phyloP scores from a whole-genome alignment of 2,329 filamentous ascomycete genomes.

The Chrysosporium keratinophilum region DNA sequence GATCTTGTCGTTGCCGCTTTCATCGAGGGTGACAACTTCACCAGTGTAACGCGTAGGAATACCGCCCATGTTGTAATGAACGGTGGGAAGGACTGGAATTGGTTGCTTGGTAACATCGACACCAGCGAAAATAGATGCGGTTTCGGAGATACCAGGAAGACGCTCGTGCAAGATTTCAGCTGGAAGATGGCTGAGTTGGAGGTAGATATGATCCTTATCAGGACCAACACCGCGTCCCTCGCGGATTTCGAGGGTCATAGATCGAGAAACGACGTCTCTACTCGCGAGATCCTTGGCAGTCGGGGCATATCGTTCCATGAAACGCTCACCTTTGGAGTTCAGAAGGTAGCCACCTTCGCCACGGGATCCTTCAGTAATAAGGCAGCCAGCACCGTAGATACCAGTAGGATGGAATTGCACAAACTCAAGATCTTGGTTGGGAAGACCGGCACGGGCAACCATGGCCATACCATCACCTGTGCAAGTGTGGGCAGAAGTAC shows the following conservation, averaged over 20 bases:
- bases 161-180: slow-evolving; percentile 87
- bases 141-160: slow-evolving; percentile 97
- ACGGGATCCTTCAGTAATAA: slow-evolving; percentile 96
- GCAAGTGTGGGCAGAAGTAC: slow-evolving; percentile 95
- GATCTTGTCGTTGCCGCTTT: slow-evolving; percentile 77
- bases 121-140: slow-evolving; percentile 90
- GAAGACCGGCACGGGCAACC: slow-evolving; percentile 93
- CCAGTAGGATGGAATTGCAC: slow-evolving; percentile 98
- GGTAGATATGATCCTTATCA: slow-evolving; percentile 97
- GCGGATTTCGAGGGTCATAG: slow-evolving; percentile 97
- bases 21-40: slow-evolving; percentile 83
- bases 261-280: slow-evolving; percentile 91
- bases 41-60: slow-evolving; percentile 96
- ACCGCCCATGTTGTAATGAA: slow-evolving; percentile 99
- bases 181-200: slow-evolving; percentile 91
- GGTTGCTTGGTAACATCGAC: slow-evolving; percentile 96
- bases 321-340: slow-evolving; percentile 95
- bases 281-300: slow-evolving; percentile 96
- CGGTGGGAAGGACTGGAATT: slow-evolving; percentile 89
- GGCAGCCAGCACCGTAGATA: slow-evolving; percentile 95
- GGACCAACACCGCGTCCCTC: slow-evolving; percentile 93
- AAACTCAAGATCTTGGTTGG: slow-evolving; percentile 98
- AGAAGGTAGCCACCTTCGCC: slow-evolving; percentile 97
- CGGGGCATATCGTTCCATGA: slow-evolving; percentile 98
- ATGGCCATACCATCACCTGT: slow-evolving; percentile 99